Evolutionary conservation across 768 basidiomycete species (phyloP).

Genomic region (Saitozyma sp.): DNA sequence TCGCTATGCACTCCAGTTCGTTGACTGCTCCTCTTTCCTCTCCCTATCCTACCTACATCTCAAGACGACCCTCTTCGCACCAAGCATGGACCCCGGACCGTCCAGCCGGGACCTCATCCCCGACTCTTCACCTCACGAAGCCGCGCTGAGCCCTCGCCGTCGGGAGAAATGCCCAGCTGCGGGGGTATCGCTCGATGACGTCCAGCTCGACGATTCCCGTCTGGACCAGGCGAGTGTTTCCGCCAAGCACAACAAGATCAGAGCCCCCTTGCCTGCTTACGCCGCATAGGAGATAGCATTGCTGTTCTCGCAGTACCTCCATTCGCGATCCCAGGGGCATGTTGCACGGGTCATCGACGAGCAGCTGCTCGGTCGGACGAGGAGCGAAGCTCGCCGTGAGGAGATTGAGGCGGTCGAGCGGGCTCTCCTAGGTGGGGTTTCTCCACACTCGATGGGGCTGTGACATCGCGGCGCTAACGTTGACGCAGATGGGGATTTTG

Average conservation of each 20-base stretch:
- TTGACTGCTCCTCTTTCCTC: too few relatives aligned
- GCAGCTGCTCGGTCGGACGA: constrained; percentile 22
- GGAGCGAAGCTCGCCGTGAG: constrained; percentile 14
- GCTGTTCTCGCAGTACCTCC: constrained; percentile 41
- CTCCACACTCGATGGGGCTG: background rate
- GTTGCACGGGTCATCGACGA: constrained; percentile 32
- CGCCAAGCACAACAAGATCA: too few relatives aligned
- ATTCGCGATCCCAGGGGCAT: constrained; percentile 15
- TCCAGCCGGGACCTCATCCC: too few relatives aligned
- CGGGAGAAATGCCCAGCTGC: background rate
- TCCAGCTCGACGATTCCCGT: constrained; percentile 13
- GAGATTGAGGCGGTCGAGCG: constrained; percentile 38
- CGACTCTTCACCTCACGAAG: too few relatives aligned
- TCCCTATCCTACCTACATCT: too few relatives aligned
- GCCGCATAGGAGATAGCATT: constrained; percentile 36
- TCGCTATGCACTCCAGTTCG: too few relatives aligned
- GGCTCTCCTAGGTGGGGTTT: constrained; percentile 36
- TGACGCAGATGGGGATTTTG: constrained; percentile 44
- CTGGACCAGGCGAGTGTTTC: constrained; percentile 9
- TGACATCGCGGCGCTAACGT: background rate
- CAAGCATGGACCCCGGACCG: too few relatives aligned
- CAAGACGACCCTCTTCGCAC: too few relatives aligned
- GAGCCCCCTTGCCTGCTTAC: background rate
- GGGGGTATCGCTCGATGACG: constrained; percentile 9
- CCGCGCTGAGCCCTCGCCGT: too few relatives aligned